phyloP scores from a whole-genome alignment of 2,329 filamentous ascomycete species.

The Penicillium sp. region DNA sequence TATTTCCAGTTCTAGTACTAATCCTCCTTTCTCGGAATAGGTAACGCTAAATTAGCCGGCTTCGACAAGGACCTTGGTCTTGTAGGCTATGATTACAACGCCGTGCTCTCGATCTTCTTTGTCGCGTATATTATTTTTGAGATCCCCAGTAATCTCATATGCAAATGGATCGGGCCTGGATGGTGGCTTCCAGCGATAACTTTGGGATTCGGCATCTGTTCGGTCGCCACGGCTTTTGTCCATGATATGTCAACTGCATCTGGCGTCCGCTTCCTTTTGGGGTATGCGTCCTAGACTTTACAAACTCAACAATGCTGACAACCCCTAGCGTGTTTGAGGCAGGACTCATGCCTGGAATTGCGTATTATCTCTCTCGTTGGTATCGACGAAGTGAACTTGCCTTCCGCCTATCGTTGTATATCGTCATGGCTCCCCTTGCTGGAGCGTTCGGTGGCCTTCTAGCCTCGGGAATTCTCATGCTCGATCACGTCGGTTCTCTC shows the following conservation, averaged over 20 bases:
- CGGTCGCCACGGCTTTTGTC: slow-evolving; percentile 66
- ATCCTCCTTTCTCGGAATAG: slow-evolving; percentile 35
- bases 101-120: slow-evolving; percentile 67
- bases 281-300: slow-evolving; percentile 23
- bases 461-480: slow-evolving; percentile 61
- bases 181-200: slow-evolving; percentile 67
- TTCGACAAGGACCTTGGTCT: slow-evolving; percentile 63
- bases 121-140: slow-evolving; percentile 72
- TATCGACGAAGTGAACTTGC: slow-evolving; percentile 68
- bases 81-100: slow-evolving; percentile 66
- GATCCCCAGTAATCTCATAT: slow-evolving; percentile 62
- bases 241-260: slow-evolving; percentile 53
- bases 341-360: slow-evolving; percentile 71
- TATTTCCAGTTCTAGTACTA: not conserved
- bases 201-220: slow-evolving; percentile 63
- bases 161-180: slow-evolving; percentile 70
- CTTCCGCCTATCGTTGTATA: slow-evolving; percentile 67
- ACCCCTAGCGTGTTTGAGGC: slow-evolving; percentile 60
- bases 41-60: slow-evolving; percentile 67
- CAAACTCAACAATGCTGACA: not conserved
- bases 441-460: slow-evolving; percentile 71
- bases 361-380: slow-evolving; percentile 72
- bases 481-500: slow-evolving; percentile 59
- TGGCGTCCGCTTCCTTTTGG: slow-evolving; percentile 66
- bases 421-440: slow-evolving; percentile 68